Conservation (phyloP, 805 yeast species). For the Metschnikowia rubicola region DNA sequence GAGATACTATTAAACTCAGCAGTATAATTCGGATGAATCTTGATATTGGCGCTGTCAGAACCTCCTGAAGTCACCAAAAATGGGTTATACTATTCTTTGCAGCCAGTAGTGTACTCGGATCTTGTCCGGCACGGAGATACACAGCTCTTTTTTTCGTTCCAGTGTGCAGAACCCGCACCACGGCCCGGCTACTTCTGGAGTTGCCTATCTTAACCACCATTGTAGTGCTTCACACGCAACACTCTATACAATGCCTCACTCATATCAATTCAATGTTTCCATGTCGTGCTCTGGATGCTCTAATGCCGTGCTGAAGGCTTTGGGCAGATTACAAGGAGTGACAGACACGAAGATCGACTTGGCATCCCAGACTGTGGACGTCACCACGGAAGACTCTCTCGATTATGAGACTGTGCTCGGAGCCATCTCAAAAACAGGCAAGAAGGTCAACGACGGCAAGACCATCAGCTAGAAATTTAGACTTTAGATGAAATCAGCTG, state of each 20-base stretch:
- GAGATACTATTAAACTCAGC: no score
- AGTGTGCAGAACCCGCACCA: neutral
- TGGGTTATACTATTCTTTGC: no score
- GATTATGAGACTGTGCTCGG: slow-evolving; percentile 76
- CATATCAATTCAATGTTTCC: slow-evolving; percentile 75
- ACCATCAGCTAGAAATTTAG: slow-evolving; percentile 18
- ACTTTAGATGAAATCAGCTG: slow-evolving; percentile 5
- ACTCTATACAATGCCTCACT: slow-evolving; percentile 15
- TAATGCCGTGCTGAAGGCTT: slow-evolving; percentile 76
- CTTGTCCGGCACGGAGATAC: neutral
- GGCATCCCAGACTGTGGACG: slow-evolving; percentile 79
- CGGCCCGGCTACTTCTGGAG: slow-evolving; percentile 3
- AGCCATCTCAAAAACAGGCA: slow-evolving; percentile 87
- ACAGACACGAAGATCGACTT: slow-evolving; percentile 69
- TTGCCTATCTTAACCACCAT: neutral
- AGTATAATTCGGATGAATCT: no score
- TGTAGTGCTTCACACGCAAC: neutral
- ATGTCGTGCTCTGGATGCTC: slow-evolving; percentile 92
- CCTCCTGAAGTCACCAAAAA: no score
- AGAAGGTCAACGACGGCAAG: slow-evolving; percentile 68
- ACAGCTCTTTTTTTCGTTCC: neutral
- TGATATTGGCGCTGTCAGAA: no score
- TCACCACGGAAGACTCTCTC: slow-evolving; percentile 51
- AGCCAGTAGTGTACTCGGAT: no score
- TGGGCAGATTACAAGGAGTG: slow-evolving; percentile 71